Evolutionary conservation across 2,329 filamentous ascomycete species (phyloP), one percentile per base, ranked within the genome.

Genomic region (Leptographium wingfieldii): DNA sequence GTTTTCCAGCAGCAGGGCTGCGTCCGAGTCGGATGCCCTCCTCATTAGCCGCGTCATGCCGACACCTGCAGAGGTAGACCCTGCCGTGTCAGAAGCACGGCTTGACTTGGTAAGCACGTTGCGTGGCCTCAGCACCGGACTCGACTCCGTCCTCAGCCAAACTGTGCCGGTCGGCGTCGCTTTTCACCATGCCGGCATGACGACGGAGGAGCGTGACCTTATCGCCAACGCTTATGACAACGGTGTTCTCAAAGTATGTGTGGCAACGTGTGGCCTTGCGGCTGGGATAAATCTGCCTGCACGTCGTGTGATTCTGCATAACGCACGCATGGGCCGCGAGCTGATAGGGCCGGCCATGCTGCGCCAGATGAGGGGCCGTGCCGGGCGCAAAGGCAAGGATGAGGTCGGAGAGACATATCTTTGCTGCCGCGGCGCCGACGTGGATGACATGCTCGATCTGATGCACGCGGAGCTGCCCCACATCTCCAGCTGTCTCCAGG

Each of bases 231-330:
- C 86, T 14, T 91, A 90, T 64, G 87, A 91, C 67, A 70, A 74
- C 48, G 86, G 87, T 0, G 74, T 80, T 5, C 69, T 91, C 22
- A 85, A 86, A 65, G 82, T 90, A 0, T 84, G 89, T 58, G 83
- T 90, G 19, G 88, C 88, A 46, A 92, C 88, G 1, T 90, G 87
- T 66, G 90, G 86, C 68, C 77, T 92, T 60, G 88, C 88, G n/a
- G 88, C 87, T 16, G 88, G 88, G n/a, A 89, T 92, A 61, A 91
- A 92, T 70, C 73, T 92, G 67, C 80, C 80, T 16, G 88, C 88
- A 9, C 77, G 88, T 58, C 77, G 88, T 64, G 88, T 92, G 0
- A 89, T 92, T 61, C 77, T 89, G 31, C 87, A 90, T 68, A 86
- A 83, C 63, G 87, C 85, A 35, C 80, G 85, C 49, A 90, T 91